A percentile compares a stretch with the other conserved stretches of the same genome.
Evolutionary conservation across 2,329 filamentous ascomycete genomes (phyloP).

Genomic region (Teratosphaeriaceae sp.): DNA sequence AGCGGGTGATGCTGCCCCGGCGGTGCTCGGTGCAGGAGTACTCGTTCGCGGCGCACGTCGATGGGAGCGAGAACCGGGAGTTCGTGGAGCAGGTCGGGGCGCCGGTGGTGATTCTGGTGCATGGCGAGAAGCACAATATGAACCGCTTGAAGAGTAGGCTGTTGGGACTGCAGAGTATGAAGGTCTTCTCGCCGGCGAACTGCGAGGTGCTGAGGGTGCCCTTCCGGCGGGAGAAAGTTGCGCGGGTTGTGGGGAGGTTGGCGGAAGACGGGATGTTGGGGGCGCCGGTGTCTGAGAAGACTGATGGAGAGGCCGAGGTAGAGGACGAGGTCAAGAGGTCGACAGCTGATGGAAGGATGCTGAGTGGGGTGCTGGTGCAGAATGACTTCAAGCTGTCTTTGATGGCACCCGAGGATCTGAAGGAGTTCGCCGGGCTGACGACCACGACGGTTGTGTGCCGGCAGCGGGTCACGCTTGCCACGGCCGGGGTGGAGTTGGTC

Average conservation of each 20-base stretch:
- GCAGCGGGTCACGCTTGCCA: slow-evolving; percentile 79
- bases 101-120: slow-evolving; percentile 91
- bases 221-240: slow-evolving; percentile 90
- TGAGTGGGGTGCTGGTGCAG: slow-evolving; percentile 89
- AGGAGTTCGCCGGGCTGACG: slow-evolving; percentile 93
- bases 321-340: slow-evolving; percentile 19
- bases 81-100: slow-evolving; percentile 94
- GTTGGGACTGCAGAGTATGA: slow-evolving; percentile 81
- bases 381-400: slow-evolving; percentile 96
- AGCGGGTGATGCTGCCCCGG: slow-evolving; percentile 85
- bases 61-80: slow-evolving; percentile 89
- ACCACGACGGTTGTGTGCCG: slow-evolving; percentile 92
- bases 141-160: slow-evolving; percentile 93
- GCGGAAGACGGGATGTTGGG: slow-evolving; percentile 58
- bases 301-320: slow-evolving; percentile 33
- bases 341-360: slow-evolving; percentile 40
- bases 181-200: slow-evolving; percentile 90
- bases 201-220: slow-evolving; percentile 93
- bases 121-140: slow-evolving; percentile 97
- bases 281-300: too few relatives aligned
- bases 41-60: slow-evolving; percentile 94
- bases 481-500: slow-evolving; percentile 84
- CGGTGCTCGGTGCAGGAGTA: slow-evolving; percentile 91
- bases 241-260: slow-evolving; percentile 91
- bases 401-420: slow-evolving; percentile 93